Conservation (phyloP, 192 early-diverging fungal genomes). For the Mortierella antarctica region DNA sequence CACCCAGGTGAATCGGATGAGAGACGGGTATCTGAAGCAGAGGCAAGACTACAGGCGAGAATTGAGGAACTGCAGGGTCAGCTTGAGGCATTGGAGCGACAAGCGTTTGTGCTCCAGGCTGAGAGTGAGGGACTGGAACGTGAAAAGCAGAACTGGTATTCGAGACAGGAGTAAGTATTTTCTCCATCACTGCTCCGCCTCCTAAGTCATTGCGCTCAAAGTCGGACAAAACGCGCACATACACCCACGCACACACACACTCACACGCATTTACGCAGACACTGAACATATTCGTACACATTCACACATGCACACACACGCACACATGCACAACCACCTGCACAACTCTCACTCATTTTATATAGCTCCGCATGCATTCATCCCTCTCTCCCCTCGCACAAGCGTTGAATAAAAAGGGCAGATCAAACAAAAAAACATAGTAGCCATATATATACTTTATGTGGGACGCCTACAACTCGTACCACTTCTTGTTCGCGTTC, state of each 20-base stretch:
- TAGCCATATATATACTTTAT: not conserved
- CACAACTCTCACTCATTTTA: too few relatives aligned
- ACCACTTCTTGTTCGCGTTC: slow-evolving; percentile 78
- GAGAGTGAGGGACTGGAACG: not conserved
- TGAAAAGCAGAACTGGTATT: slow-evolving; percentile 4
- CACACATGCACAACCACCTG: too few relatives aligned
- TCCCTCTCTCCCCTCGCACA: not conserved
- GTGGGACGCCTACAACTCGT: slow-evolving; percentile 56
- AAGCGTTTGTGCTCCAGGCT: slow-evolving; percentile 5
- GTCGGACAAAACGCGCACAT: not conserved
- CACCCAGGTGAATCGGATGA: not conserved
- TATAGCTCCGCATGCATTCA: not conserved
- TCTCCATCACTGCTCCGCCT: not conserved
- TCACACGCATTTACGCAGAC: too few relatives aligned
- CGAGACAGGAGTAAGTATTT: too few relatives aligned
- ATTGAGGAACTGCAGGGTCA: slow-evolving; percentile 33
- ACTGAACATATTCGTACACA: too few relatives aligned
- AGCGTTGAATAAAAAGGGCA: not conserved
- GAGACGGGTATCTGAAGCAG: slow-evolving; percentile 9
- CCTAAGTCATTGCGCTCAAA: too few relatives aligned
- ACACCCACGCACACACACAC: not conserved
- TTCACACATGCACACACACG: too few relatives aligned
- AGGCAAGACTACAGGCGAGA: slow-evolving; percentile 19
- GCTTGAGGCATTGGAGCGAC: slow-evolving; percentile 20
- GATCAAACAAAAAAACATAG: not conserved